Percentiles rank a stretch among this genome's conserved stretches.
These are phyloP conservation scores for Fusarium penzigii DNA, from an alignment of 2,329 filamentous ascomycete genomes.

Conservation along the genomic window DNA sequence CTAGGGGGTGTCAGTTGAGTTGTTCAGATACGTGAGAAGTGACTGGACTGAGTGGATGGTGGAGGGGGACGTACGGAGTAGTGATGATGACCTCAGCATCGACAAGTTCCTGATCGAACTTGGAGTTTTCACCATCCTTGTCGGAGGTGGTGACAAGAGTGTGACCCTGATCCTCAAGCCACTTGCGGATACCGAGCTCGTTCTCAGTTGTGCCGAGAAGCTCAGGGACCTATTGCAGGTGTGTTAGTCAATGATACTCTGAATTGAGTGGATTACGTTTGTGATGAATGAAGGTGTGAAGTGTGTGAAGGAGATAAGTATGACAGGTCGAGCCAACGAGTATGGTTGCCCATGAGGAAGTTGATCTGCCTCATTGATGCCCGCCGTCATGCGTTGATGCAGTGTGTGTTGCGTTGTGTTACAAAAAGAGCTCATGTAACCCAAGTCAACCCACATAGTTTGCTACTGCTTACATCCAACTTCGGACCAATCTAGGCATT, in stretches of 20 bases:
- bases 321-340: background rate
- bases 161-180: conserved; percentile 97
- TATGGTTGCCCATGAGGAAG: background rate
- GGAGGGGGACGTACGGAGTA: conserved; percentile 67
- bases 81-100: conserved; percentile 99
- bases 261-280: conserved; percentile 10
- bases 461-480: background rate
- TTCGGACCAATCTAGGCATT: background rate
- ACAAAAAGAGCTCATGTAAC: background rate
- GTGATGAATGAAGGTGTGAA: conserved; percentile 1
- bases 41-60: background rate
- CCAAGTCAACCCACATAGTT: background rate
- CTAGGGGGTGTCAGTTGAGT: conserved; percentile 43
- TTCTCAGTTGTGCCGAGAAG: conserved; percentile 97
- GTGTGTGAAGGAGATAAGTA: background rate
- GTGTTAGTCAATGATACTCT: conserved; percentile 18
- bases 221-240: conserved; percentile 60
- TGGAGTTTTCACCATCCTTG: conserved; percentile 93
- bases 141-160: conserved; percentile 95
- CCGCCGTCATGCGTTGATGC: background rate
- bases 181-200: conserved; percentile 94
- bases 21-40: background rate
- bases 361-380: background rate
- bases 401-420: background rate
- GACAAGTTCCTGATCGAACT: conserved; percentile 92